Percentiles rank a stretch among this genome's conserved stretches.
These are phyloP conservation scores for Viridothelium virens DNA, from an alignment of 495 filamentous ascomycete genomes.

Conservation along the genomic window DNA sequence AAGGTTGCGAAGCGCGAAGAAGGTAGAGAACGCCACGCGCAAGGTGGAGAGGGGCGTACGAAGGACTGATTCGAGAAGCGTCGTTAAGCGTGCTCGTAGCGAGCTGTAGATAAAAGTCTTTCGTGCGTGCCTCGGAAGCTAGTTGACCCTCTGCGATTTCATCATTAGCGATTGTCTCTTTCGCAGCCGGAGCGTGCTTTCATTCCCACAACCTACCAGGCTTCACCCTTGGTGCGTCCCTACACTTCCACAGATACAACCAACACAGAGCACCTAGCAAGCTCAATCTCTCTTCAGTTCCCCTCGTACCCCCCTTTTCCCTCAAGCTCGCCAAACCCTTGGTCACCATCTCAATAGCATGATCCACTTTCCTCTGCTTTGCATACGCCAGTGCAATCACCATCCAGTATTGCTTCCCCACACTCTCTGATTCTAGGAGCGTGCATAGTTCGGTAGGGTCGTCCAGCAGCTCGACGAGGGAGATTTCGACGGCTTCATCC, in stretches of 20 bases:
- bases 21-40: constrained; percentile 87
- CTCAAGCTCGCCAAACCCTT: constrained; percentile 71
- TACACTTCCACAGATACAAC: constrained; percentile 86
- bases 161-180: neutral
- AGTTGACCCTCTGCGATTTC: constrained; percentile 34
- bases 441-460: constrained; percentile 94
- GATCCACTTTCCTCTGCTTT: constrained; percentile 84
- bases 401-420: constrained; percentile 86
- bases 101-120: constrained; percentile 86
- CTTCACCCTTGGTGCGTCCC: constrained; percentile 66
- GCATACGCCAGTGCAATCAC: constrained; percentile 94
- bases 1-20: constrained; percentile 73
- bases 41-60: constrained; percentile 78
- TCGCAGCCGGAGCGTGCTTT: constrained; percentile 27
- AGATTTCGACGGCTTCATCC: constrained; percentile 81
- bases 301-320: constrained; percentile 37
- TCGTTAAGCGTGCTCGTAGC: constrained; percentile 88
- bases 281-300: constrained; percentile 75
- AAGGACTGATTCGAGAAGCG: constrained; percentile 84
- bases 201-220: constrained; percentile 25
- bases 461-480: constrained; percentile 80
- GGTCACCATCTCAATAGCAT: constrained; percentile 86
- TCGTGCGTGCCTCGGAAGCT: constrained; percentile 68
- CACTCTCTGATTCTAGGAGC: constrained; percentile 83
- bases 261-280: constrained; percentile 80